Base-by-base conservation (phyloP, 2,329 filamentous ascomycete species). In the Monosporascus sp. region DNA sequence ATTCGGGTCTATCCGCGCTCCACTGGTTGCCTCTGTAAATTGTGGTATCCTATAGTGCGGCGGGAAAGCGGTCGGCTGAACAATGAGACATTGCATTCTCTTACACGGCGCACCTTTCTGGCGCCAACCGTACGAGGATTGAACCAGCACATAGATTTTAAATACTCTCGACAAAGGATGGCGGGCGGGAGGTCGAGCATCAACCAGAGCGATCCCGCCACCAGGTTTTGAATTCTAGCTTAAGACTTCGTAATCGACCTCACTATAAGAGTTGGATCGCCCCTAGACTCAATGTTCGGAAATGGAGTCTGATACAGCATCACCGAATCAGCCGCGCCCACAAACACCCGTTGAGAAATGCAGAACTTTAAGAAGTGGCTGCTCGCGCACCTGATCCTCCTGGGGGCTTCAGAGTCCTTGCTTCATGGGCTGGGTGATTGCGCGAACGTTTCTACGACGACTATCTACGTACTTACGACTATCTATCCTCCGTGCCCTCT, bases 391-490 rank as follows among this genome's bases (percentile, higher is more conserved):
- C 52, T 53, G 45, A 51, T 63, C 45, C 22, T 14, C 0, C 45
- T 64, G 5, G 55, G 50, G 43, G 51, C 51, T 18, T 48, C 51
- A 3, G 61, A 49, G 43, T 59, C 50, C 49, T 60, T 58, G 18
- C 43, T 61, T 44, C 55, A 54, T 49, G 49, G 52, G 38, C 53
- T 53, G 17, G 54, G 51, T 6, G 57, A 61, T 5, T 64, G 62
- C 40, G 49, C 55, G 22, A 48, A 58, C n/a, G 47, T 52, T 35
- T 43, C 54, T 43, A 64, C 62, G 14, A 65, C 60, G 46, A 67
- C 65, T 20, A 48, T 66, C 31, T 64, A 58, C 46, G n/a, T 58
- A 45, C 59, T 63, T 44, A 65, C 57, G 8, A 66, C 63, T 3
- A 52, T 66, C 28, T 65, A 66, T 35, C 56, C 59, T 3, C 37